Percentiles rank a stretch among this genome's conserved stretches.
phyloP scores from a whole-genome alignment of 2,329 filamentous ascomycete genomes.

The Spiromastix sp. region DNA sequence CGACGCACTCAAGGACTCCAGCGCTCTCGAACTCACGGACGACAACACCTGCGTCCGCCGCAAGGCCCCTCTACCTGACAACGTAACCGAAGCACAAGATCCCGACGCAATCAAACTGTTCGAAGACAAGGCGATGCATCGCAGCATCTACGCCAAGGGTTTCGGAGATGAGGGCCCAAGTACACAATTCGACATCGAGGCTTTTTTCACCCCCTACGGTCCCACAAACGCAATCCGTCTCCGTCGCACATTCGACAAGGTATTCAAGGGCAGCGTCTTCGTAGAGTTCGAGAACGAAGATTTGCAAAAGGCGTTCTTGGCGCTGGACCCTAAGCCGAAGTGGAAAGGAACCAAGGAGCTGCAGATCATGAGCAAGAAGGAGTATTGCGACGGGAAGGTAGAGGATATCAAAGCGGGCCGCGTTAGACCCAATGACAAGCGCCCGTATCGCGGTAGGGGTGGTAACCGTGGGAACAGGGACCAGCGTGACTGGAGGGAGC shows the following conservation, averaged over 20 bases:
- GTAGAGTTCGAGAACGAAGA: constrained; percentile 82
- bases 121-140: constrained; percentile 56
- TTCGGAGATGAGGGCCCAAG: constrained; percentile 76
- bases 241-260: constrained; percentile 59
- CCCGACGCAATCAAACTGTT: constrained; percentile 43
- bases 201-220: constrained; percentile 76
- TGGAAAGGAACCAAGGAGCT: constrained; percentile 68
- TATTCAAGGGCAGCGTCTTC: constrained; percentile 95
- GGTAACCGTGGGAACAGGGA: constrained; percentile 23
- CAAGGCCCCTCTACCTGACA: constrained; percentile 56
- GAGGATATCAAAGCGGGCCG: constrained; percentile 61
- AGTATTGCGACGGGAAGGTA: constrained; percentile 71
- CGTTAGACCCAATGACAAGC: constrained; percentile 48
- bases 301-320: constrained; percentile 68
- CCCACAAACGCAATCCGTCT: constrained; percentile 75
- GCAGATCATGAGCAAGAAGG: constrained; percentile 75
- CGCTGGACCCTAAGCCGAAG: constrained; percentile 66
- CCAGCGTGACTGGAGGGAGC: constrained; percentile 34
- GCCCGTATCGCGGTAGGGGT: constrained; percentile 38
- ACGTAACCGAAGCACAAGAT: constrained; percentile 44
- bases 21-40: constrained; percentile 61
- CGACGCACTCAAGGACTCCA: constrained; percentile 69
- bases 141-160: constrained; percentile 85
- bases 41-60: constrained; percentile 64
- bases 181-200: constrained; percentile 89